Percentiles rank a stretch among this genome's conserved stretches.
Evolutionary conservation across 106 monocot species (phyloP).

Genomic region (Narthecium ossifragum): DNA sequence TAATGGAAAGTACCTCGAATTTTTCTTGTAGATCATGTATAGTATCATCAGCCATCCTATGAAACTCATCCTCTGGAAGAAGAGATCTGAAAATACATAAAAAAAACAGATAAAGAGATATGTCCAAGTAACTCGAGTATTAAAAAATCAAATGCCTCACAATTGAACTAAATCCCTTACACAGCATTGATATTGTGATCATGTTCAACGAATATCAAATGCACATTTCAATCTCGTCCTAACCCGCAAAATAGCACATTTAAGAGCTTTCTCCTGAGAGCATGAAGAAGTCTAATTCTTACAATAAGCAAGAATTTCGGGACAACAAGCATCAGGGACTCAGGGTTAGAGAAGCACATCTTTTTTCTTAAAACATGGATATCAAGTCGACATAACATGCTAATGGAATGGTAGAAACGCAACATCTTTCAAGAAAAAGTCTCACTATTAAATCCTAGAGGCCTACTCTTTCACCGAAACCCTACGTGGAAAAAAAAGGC

Average conservation of each 20-base stretch:
- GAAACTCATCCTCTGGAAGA: slow-evolving; percentile 66
- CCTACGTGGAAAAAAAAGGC: too few relatives aligned
- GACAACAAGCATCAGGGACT: too few relatives aligned
- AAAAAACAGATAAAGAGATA: not conserved
- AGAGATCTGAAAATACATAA: slow-evolving; percentile 29
- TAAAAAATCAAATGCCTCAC: not conserved
- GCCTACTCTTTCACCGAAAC: too few relatives aligned
- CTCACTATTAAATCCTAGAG: too few relatives aligned
- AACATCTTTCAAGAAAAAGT: too few relatives aligned
- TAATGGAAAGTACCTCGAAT: slow-evolving; percentile 50
- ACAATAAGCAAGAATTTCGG: too few relatives aligned
- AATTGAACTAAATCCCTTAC: not conserved
- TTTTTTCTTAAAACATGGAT: too few relatives aligned
- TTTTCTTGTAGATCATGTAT: slow-evolving; percentile 68
- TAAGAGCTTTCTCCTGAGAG: not conserved
- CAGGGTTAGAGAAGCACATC: too few relatives aligned
- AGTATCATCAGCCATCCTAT: slow-evolving; percentile 62
- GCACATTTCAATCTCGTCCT: not conserved
- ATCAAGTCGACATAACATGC: too few relatives aligned
- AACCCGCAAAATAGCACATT: not conserved
- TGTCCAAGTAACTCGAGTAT: too few relatives aligned
- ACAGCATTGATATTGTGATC: not conserved
- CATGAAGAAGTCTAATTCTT: too few relatives aligned
- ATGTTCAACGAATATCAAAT: not conserved
- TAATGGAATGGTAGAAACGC: too few relatives aligned